Base-by-base conservation (phyloP, 2,329 filamentous ascomycete species). In the Hypomyces rosellus region DNA sequence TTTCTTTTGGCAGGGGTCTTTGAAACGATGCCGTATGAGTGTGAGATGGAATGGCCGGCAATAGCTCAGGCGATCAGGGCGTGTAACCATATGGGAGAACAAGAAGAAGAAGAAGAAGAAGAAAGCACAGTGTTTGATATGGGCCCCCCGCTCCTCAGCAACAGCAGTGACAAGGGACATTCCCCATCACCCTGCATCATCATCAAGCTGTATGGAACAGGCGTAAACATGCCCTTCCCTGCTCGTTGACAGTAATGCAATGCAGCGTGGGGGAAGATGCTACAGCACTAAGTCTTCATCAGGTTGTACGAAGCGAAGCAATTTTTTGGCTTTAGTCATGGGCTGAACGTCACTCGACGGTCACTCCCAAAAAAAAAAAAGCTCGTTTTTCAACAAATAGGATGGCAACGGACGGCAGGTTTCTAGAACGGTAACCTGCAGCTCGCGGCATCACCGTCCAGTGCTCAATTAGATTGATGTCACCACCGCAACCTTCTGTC, bases 351-450 rank as follows among this genome's bases (percentile, higher is more conserved):
- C 30, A 46, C 48, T 46, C 25, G 25, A 30, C 25, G 25, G 25
- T 30, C 25, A 30, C 25, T 30, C 25, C 25, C 25, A 30, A 5
- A 39, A 9, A 9, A 39, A 9, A 9, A 37, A 20, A 15, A 20
- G 16, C 38, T 16, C 15, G 15, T 40, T 20, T 16, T n/a, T 40
- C 38, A 18, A 18, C 38, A 20, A 40, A 12, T 38, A 54, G 60
- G 53, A 59, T 55, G 56, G 58, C 58, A 51, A 52, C 59, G 58
- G 58, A 51, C 56, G 51, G 51, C 49, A 52, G 54, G 52, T 56
- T 59, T 62, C 58, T 60, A 55, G 57, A 57, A 62, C 62, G 62
- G 62, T 51, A 60, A 48, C 58, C 55, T 62, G 61, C 62, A 63
- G 59, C 48, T 54, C 49, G 42, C 58, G 57, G 59, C 58, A 56